phyloP scores from a whole-genome alignment of 768 basidiomycete genomes.

The Phaffia australis region DNA sequence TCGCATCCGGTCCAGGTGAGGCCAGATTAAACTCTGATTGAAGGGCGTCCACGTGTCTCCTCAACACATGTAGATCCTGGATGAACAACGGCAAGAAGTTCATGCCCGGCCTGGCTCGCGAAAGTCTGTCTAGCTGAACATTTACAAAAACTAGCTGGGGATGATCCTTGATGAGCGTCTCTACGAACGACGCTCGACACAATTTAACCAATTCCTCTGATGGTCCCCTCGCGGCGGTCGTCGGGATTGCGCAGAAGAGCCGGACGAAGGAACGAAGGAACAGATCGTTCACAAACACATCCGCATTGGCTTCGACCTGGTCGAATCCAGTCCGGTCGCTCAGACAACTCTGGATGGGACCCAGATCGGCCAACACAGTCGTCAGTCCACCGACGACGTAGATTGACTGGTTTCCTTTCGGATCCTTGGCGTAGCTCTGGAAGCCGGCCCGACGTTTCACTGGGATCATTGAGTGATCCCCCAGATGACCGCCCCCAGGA shows the following conservation, averaged over 20 bases:
- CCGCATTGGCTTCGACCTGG: slow-evolving; percentile 62
- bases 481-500: neutral
- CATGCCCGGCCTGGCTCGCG: too few species aligned
- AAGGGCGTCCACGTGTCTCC: too few species aligned
- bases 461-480: slow-evolving; percentile 45
- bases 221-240: neutral
- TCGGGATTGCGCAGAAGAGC: slow-evolving; percentile 47
- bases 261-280: slow-evolving; percentile 72
- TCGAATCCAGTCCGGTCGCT: slow-evolving; percentile 53
- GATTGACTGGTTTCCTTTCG: slow-evolving; percentile 79
- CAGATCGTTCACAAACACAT: slow-evolving; percentile 71
- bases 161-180: slow-evolving; percentile 22
- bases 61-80: too few species aligned
- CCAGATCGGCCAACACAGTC: slow-evolving; percentile 72
- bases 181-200: slow-evolving; percentile 5
- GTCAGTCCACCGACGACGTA: slow-evolving; percentile 80
- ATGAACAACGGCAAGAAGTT: too few species aligned
- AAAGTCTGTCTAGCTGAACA: too few species aligned
- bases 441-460: slow-evolving; percentile 89
- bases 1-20: too few species aligned
- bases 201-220: slow-evolving; percentile 4
- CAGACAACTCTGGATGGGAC: slow-evolving; percentile 58
- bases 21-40: too few species aligned
- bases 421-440: slow-evolving; percentile 85
- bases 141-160: too few species aligned